phyloP scores from a whole-genome alignment of 2,329 filamentous ascomycete genomes.

The Diaporthe citrichinensis region DNA sequence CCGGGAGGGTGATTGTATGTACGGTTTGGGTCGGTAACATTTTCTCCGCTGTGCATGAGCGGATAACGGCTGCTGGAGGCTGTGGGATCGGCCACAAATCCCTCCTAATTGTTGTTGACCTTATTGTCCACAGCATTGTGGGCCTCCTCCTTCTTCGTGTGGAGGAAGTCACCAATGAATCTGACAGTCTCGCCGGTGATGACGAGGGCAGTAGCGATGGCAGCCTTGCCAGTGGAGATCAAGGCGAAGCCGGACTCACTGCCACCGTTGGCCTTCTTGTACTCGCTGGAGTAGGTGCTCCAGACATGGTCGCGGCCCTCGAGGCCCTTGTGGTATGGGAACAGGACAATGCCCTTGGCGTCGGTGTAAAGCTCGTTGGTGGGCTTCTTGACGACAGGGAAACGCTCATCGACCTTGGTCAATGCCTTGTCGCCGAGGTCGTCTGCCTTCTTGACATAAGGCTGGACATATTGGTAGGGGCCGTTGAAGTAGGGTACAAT shows the following conservation, averaged over 20 bases:
- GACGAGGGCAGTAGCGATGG: conserved; percentile 40
- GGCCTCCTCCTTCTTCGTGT: conserved; percentile 38
- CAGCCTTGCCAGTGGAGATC: conserved; percentile 78
- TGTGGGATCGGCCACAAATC: background rate
- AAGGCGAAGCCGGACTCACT: conserved; percentile 66
- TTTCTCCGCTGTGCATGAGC: background rate
- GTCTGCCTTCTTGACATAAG: conserved; percentile 89
- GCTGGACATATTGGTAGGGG: conserved; percentile 85
- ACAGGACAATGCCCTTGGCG: conserved; percentile 72
- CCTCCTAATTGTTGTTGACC: conserved; percentile 38
- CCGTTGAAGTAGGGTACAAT: conserved; percentile 83
- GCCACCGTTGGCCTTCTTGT: conserved; percentile 74
- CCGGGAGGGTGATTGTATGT: background rate
- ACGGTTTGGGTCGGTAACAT: background rate
- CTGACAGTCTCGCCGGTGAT: conserved; percentile 41
- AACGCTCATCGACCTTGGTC: conserved; percentile 75
- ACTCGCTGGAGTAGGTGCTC: conserved; percentile 69
- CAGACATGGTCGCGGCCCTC: conserved; percentile 75
- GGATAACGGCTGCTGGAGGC: background rate
- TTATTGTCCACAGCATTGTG: conserved; percentile 41
- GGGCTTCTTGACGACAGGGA: conserved; percentile 82
- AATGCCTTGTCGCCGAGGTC: conserved; percentile 81
- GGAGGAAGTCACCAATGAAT: conserved; percentile 38
- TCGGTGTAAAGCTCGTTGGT: conserved; percentile 78
- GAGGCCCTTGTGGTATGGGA: conserved; percentile 73